These are phyloP conservation scores for Chaetothyriales sp. DNA, from an alignment of 2,329 filamentous ascomycete genomes.

Conservation along the genomic window DNA sequence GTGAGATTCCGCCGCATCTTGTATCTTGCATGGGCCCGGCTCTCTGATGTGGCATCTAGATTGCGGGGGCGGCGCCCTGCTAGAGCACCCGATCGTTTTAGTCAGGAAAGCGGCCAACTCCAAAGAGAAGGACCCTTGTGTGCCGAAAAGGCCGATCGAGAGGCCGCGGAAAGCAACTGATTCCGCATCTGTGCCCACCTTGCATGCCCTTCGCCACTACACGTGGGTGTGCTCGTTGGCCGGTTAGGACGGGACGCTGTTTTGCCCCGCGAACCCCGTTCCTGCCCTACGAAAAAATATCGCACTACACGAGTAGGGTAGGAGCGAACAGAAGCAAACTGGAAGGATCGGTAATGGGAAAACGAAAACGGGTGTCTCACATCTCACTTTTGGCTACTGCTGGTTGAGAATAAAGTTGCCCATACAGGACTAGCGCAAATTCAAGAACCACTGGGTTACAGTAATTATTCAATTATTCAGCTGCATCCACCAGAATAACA, in stretches of 20 bases:
- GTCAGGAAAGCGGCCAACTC: not conserved
- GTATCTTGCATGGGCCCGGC: not conserved
- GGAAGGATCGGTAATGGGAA: too few relatives aligned
- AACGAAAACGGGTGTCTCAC: too few relatives aligned
- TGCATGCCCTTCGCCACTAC: too few relatives aligned
- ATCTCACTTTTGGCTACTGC: too few relatives aligned
- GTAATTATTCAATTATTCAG: not conserved
- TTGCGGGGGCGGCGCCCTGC: not conserved
- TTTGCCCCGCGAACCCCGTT: too few relatives aligned
- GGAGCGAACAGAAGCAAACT: too few relatives aligned
- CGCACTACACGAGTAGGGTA: too few relatives aligned
- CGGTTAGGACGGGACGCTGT: too few relatives aligned
- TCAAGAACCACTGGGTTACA: too few relatives aligned
- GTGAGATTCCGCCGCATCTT: conserved; percentile 9
- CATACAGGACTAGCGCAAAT: too few relatives aligned
- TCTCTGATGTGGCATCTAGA: not conserved
- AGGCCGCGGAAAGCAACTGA: not conserved
- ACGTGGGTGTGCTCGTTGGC: not conserved
- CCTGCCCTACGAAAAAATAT: too few relatives aligned
- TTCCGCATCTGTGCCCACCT: not conserved
- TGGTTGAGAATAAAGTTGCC: too few relatives aligned
- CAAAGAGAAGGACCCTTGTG: not conserved
- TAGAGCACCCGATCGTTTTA: not conserved
- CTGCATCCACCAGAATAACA: not conserved
- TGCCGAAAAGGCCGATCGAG: not conserved